phyloP scores from a whole-genome alignment of 371 early-diverging fungal species.

The Mortierella sp. region DNA sequence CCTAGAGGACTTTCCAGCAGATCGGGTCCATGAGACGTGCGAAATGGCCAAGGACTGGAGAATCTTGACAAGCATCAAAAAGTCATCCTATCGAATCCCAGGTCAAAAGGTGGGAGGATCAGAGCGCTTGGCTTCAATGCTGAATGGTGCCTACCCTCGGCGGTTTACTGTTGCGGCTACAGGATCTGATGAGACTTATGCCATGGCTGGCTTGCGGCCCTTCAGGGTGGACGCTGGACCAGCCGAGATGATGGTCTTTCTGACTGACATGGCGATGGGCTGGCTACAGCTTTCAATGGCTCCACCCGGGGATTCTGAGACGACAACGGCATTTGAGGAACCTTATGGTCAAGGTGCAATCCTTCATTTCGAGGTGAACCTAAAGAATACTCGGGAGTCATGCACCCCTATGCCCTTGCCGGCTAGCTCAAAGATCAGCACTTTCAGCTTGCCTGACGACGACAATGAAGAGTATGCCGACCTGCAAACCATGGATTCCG shows the following conservation, averaged over 20 bases:
- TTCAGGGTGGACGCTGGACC: slow-evolving; percentile 22
- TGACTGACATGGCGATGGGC: slow-evolving; percentile 23
- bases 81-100: slow-evolving; percentile 28
- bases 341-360: slow-evolving; percentile 16
- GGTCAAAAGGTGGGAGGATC: slow-evolving; percentile 36
- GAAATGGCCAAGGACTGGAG: slow-evolving; percentile 35
- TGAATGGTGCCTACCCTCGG: slow-evolving; percentile 37
- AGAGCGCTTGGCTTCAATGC: slow-evolving; percentile 26
- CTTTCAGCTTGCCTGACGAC: not conserved
- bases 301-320: not conserved
- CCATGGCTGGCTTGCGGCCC: slow-evolving; percentile 3
- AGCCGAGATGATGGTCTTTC: slow-evolving; percentile 40
- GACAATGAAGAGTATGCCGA: not conserved
- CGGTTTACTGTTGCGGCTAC: slow-evolving; percentile 22
- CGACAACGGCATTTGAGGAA: slow-evolving; percentile 14
- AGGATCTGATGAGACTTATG: slow-evolving; percentile 8
- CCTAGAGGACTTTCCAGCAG: slow-evolving; percentile 13
- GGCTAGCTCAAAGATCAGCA: not conserved
- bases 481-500: not conserved
- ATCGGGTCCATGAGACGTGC: slow-evolving; percentile 11
- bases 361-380: slow-evolving; percentile 19
- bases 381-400: slow-evolving; percentile 4
- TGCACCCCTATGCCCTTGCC: not conserved
- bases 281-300: slow-evolving; percentile 24
- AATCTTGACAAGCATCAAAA: slow-evolving; percentile 16